Evolutionary conservation across 495 filamentous ascomycete species (phyloP).

Genomic region (Hypoxylon lenormandii): DNA sequence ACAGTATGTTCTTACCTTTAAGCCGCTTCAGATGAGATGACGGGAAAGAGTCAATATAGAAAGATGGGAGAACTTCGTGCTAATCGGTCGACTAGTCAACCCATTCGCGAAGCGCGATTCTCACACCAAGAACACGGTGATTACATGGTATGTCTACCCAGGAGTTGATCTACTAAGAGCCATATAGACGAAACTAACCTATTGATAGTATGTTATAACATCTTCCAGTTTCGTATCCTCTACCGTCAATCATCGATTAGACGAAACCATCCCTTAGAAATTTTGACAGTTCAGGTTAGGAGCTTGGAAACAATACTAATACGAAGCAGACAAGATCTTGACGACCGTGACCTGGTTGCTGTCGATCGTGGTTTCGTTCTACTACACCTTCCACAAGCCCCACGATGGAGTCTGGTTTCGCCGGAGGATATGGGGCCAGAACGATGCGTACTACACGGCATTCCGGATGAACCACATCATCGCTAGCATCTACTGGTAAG

Average conservation of each 20-base stretch:
- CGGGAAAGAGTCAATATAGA: neutral
- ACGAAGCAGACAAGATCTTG: conserved; percentile 69
- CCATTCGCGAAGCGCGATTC: conserved; percentile 74
- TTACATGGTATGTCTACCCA: conserved; percentile 52
- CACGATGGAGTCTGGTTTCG: conserved; percentile 68
- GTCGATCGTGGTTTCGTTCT: conserved; percentile 72
- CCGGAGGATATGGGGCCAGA: conserved; percentile 75
- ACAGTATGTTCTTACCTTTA: conserved; percentile 50
- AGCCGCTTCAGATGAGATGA: neutral
- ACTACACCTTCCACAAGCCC: conserved; percentile 74
- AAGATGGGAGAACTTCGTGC: conserved; percentile 14
- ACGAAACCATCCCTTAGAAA: neutral
- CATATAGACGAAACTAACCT: conserved; percentile 12
- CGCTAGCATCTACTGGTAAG: conserved; percentile 77
- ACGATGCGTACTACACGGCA: conserved; percentile 71
- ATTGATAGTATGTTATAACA: conserved; percentile 19
- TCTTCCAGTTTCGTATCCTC: neutral
- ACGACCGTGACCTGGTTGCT: conserved; percentile 79
- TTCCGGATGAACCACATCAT: conserved; percentile 80
- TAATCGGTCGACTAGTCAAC: conserved; percentile 62
- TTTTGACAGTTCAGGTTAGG: neutral
- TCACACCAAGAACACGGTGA: conserved; percentile 63
- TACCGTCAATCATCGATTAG: neutral
- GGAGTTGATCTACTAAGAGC: too few species aligned
- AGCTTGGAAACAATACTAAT: conserved; percentile 30